Conservation (phyloP, 2,329 filamentous ascomycete genomes). For the Anthostomella pinea region DNA sequence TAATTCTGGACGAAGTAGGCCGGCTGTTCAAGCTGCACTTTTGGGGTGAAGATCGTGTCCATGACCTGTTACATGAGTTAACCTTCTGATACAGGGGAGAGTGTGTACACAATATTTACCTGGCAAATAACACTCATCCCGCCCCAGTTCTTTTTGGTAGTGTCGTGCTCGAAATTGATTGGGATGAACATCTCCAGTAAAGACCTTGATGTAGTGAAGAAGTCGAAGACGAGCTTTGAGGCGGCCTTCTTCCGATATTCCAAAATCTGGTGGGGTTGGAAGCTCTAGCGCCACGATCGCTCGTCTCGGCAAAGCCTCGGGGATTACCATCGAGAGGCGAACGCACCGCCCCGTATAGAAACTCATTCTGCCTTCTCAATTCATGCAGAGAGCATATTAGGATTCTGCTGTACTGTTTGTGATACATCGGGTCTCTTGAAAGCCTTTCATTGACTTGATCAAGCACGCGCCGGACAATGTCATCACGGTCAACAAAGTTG, state of each 20-base stretch:
- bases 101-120: background rate
- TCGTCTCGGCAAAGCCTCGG: no score
- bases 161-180: conserved; percentile 6
- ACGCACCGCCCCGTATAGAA: no score
- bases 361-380: background rate
- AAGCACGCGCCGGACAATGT: conserved; percentile 4
- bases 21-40: background rate
- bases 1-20: conserved; percentile 5
- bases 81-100: background rate
- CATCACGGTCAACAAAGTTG: background rate
- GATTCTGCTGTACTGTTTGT: conserved; percentile 1
- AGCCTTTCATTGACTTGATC: conserved; percentile 6
- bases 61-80: conserved; percentile 2
- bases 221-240: background rate
- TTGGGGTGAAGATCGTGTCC: conserved; percentile 1
- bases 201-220: background rate
- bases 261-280: conserved; percentile 3
- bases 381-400: background rate
- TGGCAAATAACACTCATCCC: conserved; percentile 1
- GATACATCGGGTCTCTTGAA: background rate
- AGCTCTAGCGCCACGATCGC: no score
- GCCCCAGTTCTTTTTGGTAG: conserved; percentile 6
- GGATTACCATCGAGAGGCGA: no score
- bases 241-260: background rate
- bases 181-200: conserved; percentile 9